These are phyloP conservation scores for Volvariella surrecta DNA, from an alignment of 1,284 basidiomycete genomes.

Conservation along the genomic window DNA sequence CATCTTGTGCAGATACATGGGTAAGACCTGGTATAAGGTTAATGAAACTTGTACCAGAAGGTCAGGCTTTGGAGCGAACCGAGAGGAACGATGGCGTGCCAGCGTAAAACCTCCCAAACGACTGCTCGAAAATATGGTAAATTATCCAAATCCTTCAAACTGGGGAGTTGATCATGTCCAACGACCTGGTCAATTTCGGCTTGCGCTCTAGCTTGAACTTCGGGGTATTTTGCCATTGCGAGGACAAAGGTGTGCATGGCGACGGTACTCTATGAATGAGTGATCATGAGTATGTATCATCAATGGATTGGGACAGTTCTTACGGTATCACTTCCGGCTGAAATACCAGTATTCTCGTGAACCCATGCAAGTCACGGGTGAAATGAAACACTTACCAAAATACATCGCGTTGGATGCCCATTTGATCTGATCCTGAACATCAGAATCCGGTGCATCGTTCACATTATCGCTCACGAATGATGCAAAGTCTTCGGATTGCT, in stretches of 20 bases:
- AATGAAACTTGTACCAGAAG: not conserved
- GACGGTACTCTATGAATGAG: not conserved
- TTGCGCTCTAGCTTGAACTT: conserved; percentile 1
- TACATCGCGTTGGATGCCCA: conserved; percentile 73
- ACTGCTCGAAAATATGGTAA: not conserved
- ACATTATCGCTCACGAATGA: too few relatives aligned
- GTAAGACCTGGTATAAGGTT: not conserved
- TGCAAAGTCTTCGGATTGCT: too few relatives aligned
- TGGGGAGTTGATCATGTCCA: not conserved
- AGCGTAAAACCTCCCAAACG: not conserved
- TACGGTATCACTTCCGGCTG: not conserved
- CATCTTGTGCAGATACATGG: not conserved
- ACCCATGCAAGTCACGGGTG: too few relatives aligned
- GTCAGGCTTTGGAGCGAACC: not conserved
- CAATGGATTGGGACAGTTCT: not conserved
- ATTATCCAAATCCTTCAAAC: not conserved
- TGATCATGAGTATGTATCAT: not conserved
- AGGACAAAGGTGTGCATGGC: not conserved
- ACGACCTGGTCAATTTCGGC: not conserved
- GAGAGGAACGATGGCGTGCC: not conserved
- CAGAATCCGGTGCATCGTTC: conserved; percentile 11
- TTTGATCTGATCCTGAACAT: conserved; percentile 47
- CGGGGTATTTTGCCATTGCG: not conserved
- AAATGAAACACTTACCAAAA: conserved; percentile 20
- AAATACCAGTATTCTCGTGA: not conserved